These are phyloP conservation scores for Camelina hispida DNA, from an alignment of 345 rosid species.

Conservation along the genomic window DNA sequence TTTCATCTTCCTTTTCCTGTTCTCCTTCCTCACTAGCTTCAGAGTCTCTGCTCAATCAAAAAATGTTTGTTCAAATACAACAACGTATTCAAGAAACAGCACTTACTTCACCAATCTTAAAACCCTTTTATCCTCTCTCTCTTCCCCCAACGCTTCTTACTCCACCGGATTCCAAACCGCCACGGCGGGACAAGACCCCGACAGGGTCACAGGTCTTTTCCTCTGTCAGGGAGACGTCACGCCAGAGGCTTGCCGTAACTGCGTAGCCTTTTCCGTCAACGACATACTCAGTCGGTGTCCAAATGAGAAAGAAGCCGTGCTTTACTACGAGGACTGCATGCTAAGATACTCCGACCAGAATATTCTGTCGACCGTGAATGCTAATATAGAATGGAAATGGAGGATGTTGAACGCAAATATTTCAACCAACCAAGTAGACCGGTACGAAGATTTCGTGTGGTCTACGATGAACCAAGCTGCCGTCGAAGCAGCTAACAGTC, in stretches of 20 bases:
- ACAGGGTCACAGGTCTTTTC: slow-evolving; percentile 42
- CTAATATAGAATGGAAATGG: too few relatives aligned
- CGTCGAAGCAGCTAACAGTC: neutral
- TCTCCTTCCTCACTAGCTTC: slow-evolving; percentile 8
- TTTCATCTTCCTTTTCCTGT: neutral
- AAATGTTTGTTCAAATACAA: neutral
- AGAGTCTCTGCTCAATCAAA: slow-evolving; percentile 28
- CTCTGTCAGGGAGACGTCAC: slow-evolving; percentile 46
- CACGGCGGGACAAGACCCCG: slow-evolving; percentile 31
- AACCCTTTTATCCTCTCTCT: slow-evolving; percentile 43
- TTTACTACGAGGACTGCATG: slow-evolving; percentile 47
- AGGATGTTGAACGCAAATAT: neutral
- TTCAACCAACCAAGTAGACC: neutral
- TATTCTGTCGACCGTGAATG: neutral
- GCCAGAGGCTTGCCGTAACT: slow-evolving; percentile 31
- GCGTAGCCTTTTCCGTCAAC: slow-evolving; percentile 29
- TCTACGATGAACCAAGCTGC: slow-evolving; percentile 10
- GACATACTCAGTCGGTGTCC: slow-evolving; percentile 25
- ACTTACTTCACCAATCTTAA: slow-evolving; percentile 45
- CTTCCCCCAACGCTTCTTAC: slow-evolving; percentile 14
- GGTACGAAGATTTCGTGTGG: neutral
- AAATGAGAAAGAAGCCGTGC: neutral
- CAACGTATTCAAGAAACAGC: slow-evolving; percentile 43
- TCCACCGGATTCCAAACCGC: slow-evolving; percentile 47
- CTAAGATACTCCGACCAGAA: slow-evolving; percentile 37